Percentiles rank a stretch among this genome's conserved stretches.
Evolutionary conservation across 2,329 filamentous ascomycete species (phyloP).

Genomic region (Sporothrix euskadiensis): DNA sequence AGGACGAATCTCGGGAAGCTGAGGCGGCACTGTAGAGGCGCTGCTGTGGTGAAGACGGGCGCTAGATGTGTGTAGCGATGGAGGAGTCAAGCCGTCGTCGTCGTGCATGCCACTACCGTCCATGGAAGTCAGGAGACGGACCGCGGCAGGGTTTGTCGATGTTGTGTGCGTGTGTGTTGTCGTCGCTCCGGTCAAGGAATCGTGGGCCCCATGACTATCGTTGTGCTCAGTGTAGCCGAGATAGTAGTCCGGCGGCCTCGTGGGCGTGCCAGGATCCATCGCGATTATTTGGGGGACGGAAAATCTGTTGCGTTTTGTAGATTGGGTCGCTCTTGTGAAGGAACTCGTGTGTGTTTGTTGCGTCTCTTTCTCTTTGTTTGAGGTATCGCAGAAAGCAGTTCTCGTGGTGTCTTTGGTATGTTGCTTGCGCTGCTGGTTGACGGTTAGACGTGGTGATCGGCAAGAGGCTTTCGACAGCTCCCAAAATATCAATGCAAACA

Average conservation of each 20-base stretch:
- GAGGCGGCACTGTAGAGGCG: constrained; percentile 22
- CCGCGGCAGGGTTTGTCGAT: constrained; percentile 50
- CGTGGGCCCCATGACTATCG: constrained; percentile 55
- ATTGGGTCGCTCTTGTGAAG: not conserved
- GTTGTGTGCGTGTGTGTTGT: constrained; percentile 36
- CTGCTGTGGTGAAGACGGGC: constrained; percentile 5
- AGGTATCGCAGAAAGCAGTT: not conserved
- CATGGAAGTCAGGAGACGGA: constrained; percentile 63
- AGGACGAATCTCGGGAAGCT: constrained; percentile 40
- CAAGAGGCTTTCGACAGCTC: not conserved
- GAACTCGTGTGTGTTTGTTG: not conserved
- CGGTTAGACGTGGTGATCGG: constrained; percentile 3
- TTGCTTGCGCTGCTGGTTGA: not conserved
- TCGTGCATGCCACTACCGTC: constrained; percentile 43
- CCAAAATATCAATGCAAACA: not conserved
- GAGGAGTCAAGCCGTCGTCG: constrained; percentile 28
- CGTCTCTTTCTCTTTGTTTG: not conserved
- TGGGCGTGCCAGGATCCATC: constrained; percentile 56
- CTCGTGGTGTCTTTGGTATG: constrained; percentile 8
- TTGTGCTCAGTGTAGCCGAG: constrained; percentile 58
- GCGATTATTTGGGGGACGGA: not conserved
- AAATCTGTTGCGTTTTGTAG: not conserved
- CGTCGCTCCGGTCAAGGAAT: constrained; percentile 46
- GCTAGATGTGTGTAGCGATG: constrained; percentile 18
- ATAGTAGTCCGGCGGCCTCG: constrained; percentile 56